phyloP scores from a whole-genome alignment of 1,139 yeast species.

The Pichia inconspicua region DNA sequence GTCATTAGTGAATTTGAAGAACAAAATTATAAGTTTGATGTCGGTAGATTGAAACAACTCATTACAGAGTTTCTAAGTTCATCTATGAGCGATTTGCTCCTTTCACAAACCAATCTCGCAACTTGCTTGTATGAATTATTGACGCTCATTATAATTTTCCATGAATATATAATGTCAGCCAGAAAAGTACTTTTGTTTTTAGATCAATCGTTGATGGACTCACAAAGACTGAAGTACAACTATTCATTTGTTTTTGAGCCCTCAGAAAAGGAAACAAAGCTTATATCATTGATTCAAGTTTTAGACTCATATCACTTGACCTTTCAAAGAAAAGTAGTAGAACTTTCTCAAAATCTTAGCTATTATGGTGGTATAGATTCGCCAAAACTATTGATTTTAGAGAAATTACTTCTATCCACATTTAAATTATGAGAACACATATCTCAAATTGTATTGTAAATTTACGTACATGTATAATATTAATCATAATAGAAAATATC shows the following conservation, averaged over 20 bases:
- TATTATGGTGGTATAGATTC: slow-evolving; percentile 60
- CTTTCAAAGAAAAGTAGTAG: slow-evolving; percentile 48
- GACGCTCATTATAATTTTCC: slow-evolving; percentile 45
- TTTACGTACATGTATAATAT: not conserved
- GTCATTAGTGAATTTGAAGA: slow-evolving; percentile 24
- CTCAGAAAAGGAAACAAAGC: slow-evolving; percentile 13
- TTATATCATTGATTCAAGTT: slow-evolving; percentile 40
- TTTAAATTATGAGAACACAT: slow-evolving; percentile 8
- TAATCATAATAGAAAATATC: not conserved
- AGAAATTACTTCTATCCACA: slow-evolving; percentile 15
- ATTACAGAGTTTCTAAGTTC: slow-evolving; percentile 58
- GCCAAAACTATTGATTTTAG: slow-evolving; percentile 43
- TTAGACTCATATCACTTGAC: slow-evolving; percentile 45
- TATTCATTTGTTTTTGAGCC: slow-evolving; percentile 1
- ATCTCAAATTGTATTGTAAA: not conserved
- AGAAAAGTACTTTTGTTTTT: slow-evolving; percentile 50
- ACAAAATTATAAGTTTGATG: slow-evolving; percentile 32
- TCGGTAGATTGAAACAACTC: slow-evolving; percentile 42
- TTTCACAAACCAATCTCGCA: slow-evolving; percentile 54
- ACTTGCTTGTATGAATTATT: slow-evolving; percentile 40
- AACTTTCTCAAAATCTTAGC: slow-evolving; percentile 47
- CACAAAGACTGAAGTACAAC: slow-evolving; percentile 22
- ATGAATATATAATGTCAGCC: slow-evolving; percentile 46
- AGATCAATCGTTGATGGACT: slow-evolving; percentile 39
- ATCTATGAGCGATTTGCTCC: slow-evolving; percentile 57